Evolutionary conservation across 208 protist species (phyloP).

Genomic region (Herpetomonas muscarum): DNA sequence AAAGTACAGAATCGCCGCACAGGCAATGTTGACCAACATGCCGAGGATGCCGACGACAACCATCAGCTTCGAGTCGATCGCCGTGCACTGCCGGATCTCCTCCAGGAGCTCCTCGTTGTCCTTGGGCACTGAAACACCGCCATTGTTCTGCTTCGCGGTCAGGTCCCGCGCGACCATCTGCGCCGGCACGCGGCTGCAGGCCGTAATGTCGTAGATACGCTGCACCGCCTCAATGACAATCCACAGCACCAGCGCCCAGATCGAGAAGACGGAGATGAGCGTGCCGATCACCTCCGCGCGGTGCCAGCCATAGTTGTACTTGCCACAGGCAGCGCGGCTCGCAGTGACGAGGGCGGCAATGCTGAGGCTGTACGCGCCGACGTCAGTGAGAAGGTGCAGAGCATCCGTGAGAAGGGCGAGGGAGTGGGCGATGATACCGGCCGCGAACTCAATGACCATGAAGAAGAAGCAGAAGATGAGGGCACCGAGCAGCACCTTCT

Average conservation of each 20-base stretch:
- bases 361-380: slow-evolving; percentile 80
- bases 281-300: slow-evolving; percentile 90
- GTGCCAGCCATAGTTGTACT: slow-evolving; percentile 89
- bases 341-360: slow-evolving; percentile 77
- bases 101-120: background rate
- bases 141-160: background rate
- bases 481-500: slow-evolving; percentile 50
- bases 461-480: slow-evolving; percentile 78
- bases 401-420: slow-evolving; percentile 90
- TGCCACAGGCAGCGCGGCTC: slow-evolving; percentile 45
- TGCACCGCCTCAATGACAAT: slow-evolving; percentile 77
- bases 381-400: slow-evolving; percentile 85
- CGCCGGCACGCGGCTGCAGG: slow-evolving; percentile 50
- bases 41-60: slow-evolving; percentile 76
- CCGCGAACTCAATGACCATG: slow-evolving; percentile 83
- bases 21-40: slow-evolving; percentile 83
- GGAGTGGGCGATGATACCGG: slow-evolving; percentile 77
- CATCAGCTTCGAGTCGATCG: slow-evolving; percentile 70
- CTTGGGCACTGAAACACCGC: too few relatives aligned
- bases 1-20: slow-evolving; percentile 79
- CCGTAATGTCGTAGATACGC: slow-evolving; percentile 53
- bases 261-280: slow-evolving; percentile 84
- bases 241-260: slow-evolving; percentile 82
- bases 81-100: slow-evolving; percentile 28
- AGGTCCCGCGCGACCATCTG: slow-evolving; percentile 4